Evolutionary conservation across 345 rosid genomes (phyloP), one percentile per base, ranked within the genome.

Genomic region (Corymbia maculata): DNA sequence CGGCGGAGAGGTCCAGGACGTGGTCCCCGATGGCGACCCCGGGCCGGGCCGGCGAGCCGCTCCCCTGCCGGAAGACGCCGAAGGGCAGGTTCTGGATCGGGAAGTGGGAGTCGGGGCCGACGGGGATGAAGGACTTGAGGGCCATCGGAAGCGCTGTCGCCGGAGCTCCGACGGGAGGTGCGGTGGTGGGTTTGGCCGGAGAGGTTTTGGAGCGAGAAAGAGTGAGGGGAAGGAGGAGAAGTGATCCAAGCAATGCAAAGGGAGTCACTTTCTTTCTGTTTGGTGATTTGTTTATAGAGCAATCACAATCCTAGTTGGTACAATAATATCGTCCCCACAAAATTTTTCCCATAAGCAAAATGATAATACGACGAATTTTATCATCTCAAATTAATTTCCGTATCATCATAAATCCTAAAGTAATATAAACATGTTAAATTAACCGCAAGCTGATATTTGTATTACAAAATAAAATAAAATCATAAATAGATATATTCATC

Each of bases 21-120:
- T 47, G 93, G 91, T 95, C 98, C 9, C 98, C 96, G 87, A 98
- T 96, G 10, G 99, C 99, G 8, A 98, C 97, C 10, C 94, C 98
- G 70, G 96, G 98, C 32, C 97, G 96, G 7, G 97, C 92, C 30
- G 91, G n/a, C 11, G 94, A 93, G 88, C 86, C 87, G 21, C 93
- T 87, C 8, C 91, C 89, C 42, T 93, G 94, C 93, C 92, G 93
- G 97, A 97, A 98, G 26, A 94, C 98, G 24, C 99, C 99, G 82
- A 90, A 96, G 5, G 99, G 99, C 28, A 98, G 97, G 93, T 98
- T 98, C 91, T 98, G 99, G 92, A 97, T 96, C 49, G 99, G 97
- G 92, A 97, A 98, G 91, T 98, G 99, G 28, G 97, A 96, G 86
- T 90, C 95, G 16, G 95, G 91, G 49, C 88, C 86, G 80, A 96